Evolutionary conservation across 768 basidiomycete species (phyloP).

Genomic region (Kwoniella dejecticola): DNA sequence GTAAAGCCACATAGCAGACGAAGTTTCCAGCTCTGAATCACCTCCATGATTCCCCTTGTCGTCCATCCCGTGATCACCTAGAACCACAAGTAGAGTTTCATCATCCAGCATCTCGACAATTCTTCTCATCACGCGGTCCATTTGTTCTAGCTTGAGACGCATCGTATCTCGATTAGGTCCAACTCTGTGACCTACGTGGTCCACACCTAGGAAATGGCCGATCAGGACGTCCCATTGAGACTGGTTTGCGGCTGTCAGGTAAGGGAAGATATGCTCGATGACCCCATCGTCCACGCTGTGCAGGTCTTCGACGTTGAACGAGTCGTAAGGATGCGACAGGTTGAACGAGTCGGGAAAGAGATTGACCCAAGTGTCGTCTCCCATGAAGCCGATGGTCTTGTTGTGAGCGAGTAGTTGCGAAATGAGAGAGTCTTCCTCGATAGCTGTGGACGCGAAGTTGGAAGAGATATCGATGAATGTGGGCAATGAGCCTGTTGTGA

Average conservation of each 20-base stretch:
- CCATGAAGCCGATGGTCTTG: constrained; percentile 79
- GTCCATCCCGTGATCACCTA: constrained; percentile 99
- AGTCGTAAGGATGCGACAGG: constrained; percentile 83
- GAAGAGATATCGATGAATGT: constrained; percentile 93
- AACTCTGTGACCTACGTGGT: constrained; percentile 92
- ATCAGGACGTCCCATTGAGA: constrained; percentile 80
- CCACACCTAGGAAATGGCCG: constrained; percentile 92
- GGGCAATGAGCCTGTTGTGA: constrained; percentile 92
- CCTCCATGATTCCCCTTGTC: constrained; percentile 92
- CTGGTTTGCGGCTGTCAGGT: constrained; percentile 60
- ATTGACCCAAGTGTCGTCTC: constrained; percentile 94
- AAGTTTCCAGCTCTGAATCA: constrained; percentile 80
- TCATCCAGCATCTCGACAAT: constrained; percentile 73
- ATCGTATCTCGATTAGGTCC: constrained; percentile 86
- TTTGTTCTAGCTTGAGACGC: constrained; percentile 80
- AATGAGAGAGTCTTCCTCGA: constrained; percentile 84
- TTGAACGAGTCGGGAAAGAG: constrained; percentile 82
- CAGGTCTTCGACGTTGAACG: constrained; percentile 97
- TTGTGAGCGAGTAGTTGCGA: constrained; percentile 63
- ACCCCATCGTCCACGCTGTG: constrained; percentile 95
- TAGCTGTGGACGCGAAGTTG: constrained; percentile 84
- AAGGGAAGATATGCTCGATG: constrained; percentile 75
- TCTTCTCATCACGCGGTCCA: constrained; percentile 73
- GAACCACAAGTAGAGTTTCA: constrained; percentile 83
- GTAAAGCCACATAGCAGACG: constrained; percentile 87